Conservation (phyloP, 1,284 basidiomycete species). For the Pholiota adiposa region DNA sequence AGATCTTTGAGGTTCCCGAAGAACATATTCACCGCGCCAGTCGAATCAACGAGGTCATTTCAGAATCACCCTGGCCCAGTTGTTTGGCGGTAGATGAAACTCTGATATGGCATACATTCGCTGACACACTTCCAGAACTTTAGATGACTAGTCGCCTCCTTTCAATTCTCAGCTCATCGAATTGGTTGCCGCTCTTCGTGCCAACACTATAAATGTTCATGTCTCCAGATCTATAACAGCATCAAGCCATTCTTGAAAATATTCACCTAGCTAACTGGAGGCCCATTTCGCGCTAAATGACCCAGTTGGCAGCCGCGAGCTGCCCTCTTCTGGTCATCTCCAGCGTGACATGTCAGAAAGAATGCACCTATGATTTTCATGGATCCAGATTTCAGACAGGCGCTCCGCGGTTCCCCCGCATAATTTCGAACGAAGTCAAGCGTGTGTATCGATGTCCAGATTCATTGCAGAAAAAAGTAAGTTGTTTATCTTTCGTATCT, state of each 20-base stretch:
- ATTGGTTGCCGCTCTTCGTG: constrained; percentile 34
- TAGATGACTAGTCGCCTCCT: constrained; percentile 47
- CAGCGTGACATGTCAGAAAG: constrained; percentile 2
- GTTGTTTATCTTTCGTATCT: constrained; percentile 14
- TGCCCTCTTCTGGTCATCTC: not conserved
- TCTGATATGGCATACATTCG: constrained; percentile 51
- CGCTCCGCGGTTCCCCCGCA: constrained; percentile 10
- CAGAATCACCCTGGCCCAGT: constrained; percentile 40
- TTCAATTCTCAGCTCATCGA: constrained; percentile 39
- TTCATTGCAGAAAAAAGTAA: constrained; percentile 19
- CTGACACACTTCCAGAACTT: constrained; percentile 55
- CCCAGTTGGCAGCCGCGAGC: constrained; percentile 11
- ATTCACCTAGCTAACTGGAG: constrained; percentile 6
- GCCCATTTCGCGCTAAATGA: constrained; percentile 6
- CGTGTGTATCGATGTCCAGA: constrained; percentile 11
- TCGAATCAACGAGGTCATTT: constrained; percentile 37
- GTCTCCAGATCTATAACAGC: constrained; percentile 11
- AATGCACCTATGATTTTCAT: constrained; percentile 1
- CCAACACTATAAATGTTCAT: constrained; percentile 46
- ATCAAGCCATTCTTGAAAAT: constrained; percentile 14
- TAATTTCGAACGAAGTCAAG: constrained; percentile 14
- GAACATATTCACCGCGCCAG: constrained; percentile 31
- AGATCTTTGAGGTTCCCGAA: constrained; percentile 48
- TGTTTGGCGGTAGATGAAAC: constrained; percentile 43
- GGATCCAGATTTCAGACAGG: constrained; percentile 6